Conservation (phyloP, 441 rosid species). For the Populus hybrid region DNA sequence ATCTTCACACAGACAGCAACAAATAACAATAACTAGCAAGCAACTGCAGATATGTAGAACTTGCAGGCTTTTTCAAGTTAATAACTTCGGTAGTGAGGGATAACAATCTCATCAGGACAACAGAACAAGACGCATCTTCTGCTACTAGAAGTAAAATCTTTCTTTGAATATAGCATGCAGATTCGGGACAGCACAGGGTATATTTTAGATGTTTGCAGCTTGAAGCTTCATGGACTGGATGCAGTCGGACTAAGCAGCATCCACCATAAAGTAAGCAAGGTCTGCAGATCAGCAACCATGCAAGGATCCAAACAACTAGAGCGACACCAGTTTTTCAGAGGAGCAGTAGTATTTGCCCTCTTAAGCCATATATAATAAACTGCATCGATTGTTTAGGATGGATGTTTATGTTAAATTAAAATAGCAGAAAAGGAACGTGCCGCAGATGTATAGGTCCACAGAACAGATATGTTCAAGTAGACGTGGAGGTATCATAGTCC, state of each 20-base stretch:
- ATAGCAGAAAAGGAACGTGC: not conserved
- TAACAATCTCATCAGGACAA: not conserved
- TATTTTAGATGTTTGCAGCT: not conserved
- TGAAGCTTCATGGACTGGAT: not conserved
- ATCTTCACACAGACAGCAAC: too few relatives aligned
- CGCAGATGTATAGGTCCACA: not conserved
- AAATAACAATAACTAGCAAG: too few relatives aligned
- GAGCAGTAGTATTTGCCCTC: not conserved
- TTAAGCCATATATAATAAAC: not conserved
- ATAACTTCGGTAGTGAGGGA: not conserved
- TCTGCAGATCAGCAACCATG: not conserved
- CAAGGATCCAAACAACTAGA: not conserved
- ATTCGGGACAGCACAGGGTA: not conserved
- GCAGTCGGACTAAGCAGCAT: not conserved
- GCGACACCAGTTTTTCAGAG: not conserved
- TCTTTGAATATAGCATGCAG: not conserved
- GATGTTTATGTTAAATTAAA: not conserved
- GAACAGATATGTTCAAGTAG: not conserved
- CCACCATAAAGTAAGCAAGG: not conserved
- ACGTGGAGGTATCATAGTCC: not conserved
- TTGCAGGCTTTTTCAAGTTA: not conserved
- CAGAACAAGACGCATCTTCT: not conserved
- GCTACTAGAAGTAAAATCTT: not conserved
- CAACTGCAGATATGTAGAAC: too few relatives aligned
- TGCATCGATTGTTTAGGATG: too few relatives aligned